Evolutionary conservation across 805 yeast species (phyloP).

Genomic region (Suhomyces pyralidae): DNA sequence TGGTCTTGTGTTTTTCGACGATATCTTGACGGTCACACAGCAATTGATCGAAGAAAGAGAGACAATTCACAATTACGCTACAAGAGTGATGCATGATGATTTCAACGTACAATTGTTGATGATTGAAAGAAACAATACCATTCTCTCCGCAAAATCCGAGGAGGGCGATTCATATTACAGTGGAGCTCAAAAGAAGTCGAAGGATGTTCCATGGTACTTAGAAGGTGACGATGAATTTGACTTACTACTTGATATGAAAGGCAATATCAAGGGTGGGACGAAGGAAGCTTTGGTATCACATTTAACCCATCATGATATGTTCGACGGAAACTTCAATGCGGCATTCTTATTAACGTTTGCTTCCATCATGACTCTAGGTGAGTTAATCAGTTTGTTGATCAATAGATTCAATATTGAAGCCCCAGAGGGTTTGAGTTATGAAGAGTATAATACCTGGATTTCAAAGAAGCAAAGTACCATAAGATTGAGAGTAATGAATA

Average conservation of each 20-base stretch:
- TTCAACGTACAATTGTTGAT: conserved; percentile 57
- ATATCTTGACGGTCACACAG: conserved; percentile 42
- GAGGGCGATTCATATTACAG: conserved; percentile 30
- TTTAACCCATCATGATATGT: conserved; percentile 67
- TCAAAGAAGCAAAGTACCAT: conserved; percentile 67
- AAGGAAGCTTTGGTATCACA: conserved; percentile 74
- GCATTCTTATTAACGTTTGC: conserved; percentile 73
- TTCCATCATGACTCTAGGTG: conserved; percentile 66
- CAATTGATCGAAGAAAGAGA: conserved; percentile 71
- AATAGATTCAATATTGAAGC: conserved; percentile 69
- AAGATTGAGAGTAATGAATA: conserved; percentile 59
- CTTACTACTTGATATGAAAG: conserved; percentile 58
- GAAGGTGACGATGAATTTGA: conserved; percentile 64
- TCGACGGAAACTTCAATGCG: conserved; percentile 61
- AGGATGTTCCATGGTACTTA: conserved; percentile 66
- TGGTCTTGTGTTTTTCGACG: conserved; percentile 31
- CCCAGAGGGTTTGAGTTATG: conserved; percentile 83
- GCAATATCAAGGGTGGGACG: conserved; percentile 80
- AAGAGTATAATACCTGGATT: conserved; percentile 76
- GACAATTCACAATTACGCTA: conserved; percentile 65
- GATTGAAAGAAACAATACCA: conserved; percentile 44
- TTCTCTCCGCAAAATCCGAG: conserved; percentile 35
- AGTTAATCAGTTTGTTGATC: conserved; percentile 56
- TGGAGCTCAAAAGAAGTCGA: conserved; percentile 33
- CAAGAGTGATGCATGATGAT: conserved; percentile 75